Conservation (phyloP, 345 rosid species). For the Pugionium cornutum region DNA sequence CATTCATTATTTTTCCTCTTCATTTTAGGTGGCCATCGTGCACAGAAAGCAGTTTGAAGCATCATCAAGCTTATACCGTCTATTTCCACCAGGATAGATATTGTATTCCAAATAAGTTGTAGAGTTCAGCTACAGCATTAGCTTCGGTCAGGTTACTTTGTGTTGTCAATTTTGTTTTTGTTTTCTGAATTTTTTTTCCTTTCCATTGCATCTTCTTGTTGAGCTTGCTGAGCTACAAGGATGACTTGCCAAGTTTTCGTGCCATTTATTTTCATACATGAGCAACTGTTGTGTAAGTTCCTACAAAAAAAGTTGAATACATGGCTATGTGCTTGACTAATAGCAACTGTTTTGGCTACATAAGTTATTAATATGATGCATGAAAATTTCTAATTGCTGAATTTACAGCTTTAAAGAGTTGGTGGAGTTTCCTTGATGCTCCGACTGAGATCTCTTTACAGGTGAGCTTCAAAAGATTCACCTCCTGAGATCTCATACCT, state of each 20-base stretch:
- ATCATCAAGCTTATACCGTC: slow-evolving; percentile 29
- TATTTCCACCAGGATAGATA: slow-evolving; percentile 33
- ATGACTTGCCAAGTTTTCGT: slow-evolving; percentile 17
- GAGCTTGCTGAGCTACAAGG: slow-evolving; percentile 30
- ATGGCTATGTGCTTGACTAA: slow-evolving; percentile 3
- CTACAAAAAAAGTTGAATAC: slow-evolving; percentile 21
- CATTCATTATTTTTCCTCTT: slow-evolving; percentile 1
- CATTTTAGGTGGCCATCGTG: slow-evolving; percentile 47
- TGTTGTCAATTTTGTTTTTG: slow-evolving; percentile 22
- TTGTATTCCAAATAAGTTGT: slow-evolving; percentile 43
- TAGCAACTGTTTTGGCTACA: slow-evolving; percentile 22
- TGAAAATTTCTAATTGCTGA: slow-evolving; percentile 41
- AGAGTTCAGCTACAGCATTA: slow-evolving; percentile 45
- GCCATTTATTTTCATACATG: slow-evolving; percentile 11
- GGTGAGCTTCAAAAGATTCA: slow-evolving; percentile 35
- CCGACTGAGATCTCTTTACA: slow-evolving; percentile 37
- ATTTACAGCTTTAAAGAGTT: slow-evolving; percentile 46
- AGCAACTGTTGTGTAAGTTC: slow-evolving; percentile 9
- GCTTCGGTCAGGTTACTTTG: slow-evolving; percentile 46
- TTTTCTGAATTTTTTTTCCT: slow-evolving; percentile 13
- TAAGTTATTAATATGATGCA: slow-evolving; percentile 36
- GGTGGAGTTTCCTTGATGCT: slow-evolving; percentile 41
- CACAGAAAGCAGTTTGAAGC: slow-evolving; percentile 53
- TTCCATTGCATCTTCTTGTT: slow-evolving; percentile 28
- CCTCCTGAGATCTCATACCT: not conserved